Evolutionary conservation across 306 rosid species (phyloP).

Genomic region (Vigna mungo): DNA sequence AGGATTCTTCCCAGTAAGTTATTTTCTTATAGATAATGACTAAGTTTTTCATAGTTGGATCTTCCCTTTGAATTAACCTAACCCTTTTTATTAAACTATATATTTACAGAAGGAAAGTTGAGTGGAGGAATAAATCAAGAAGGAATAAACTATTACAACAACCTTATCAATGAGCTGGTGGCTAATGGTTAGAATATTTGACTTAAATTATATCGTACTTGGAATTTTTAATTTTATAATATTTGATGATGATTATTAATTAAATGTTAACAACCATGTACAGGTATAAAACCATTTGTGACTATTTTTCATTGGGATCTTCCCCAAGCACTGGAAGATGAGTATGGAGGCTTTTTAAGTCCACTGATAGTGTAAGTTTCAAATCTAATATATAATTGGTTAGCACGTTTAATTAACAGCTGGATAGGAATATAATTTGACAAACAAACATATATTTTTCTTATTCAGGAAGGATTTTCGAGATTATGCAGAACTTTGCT

Average conservation of each 20-base stretch:
- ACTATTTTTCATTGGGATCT: constrained; percentile 75
- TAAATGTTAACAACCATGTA: neutral
- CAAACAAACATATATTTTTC: neutral
- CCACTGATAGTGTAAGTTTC: constrained; percentile 38
- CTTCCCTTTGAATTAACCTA: neutral
- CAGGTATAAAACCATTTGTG: constrained; percentile 54
- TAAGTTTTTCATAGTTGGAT: neutral
- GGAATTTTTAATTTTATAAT: neutral
- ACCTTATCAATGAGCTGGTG: constrained; percentile 58
- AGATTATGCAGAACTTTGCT: neutral
- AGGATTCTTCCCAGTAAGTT: constrained; percentile 64
- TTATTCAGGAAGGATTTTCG: constrained; percentile 30
- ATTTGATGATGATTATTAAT: neutral
- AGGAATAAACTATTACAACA: constrained; percentile 60
- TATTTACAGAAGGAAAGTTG: constrained; percentile 50
- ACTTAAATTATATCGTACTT: neutral
- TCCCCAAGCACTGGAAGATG: constrained; percentile 66
- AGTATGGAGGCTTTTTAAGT: constrained; percentile 60
- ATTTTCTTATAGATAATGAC: neutral
- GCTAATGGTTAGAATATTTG: constrained; percentile 44
- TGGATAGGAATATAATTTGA: neutral
- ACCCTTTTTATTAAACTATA: neutral
- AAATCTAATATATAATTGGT: neutral
- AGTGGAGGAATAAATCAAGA: constrained; percentile 62
- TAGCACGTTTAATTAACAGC: neutral